Evolutionary conservation across 441 rosid genomes (phyloP), one percentile per base, ranked within the genome.

Genomic region (Adansonia gregorii): DNA sequence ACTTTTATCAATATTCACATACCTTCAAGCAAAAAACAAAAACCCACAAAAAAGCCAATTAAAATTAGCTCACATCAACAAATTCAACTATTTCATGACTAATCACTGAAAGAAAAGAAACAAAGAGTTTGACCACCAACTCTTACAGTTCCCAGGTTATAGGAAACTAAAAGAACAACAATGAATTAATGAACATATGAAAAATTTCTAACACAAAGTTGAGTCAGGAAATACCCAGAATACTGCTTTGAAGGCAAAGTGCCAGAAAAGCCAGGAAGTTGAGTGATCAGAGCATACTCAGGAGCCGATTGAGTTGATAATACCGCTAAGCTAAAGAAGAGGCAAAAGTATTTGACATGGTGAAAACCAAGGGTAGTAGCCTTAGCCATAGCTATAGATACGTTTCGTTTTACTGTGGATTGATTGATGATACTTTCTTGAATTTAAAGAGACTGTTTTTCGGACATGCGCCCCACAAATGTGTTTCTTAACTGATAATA

Each of bases 191-290:
- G 6, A 64, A 24, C 49, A 49, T n/a, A 68, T 45, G 72, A 45
- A 6, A 14, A 65, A 51, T 0, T 43, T 66, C 31, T 41, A 56
- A 27, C 6, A 51, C 54, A 43, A 6, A 12, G 7, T 11, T 0
- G 8, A 51, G 15, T 14, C 8, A 3, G 45, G 22, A 52, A 55
- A 73, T 86, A 93, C 97, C 98, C 97, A 72, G 96, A 86, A 87
- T 91, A 88, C 81, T 94, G 97, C 52, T 94, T 90, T 31, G 97
- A 94, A 81, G 94, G 93, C 35, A 92, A 76, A 67, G 79, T 78
- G 78, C 84, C 89, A 75, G 80, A 76, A 81, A 91, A 91, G 35
- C 97, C 94, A 20, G 93, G 96, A 83, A 94, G 78, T 14, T 85
- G 84, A 76, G 87, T 82, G 54, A 94, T 65, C 14, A 87, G 84